Evolutionary conservation across 805 yeast species (phyloP), one percentile per base, ranked within the genome.

Genomic region (Cyberlindnera lachancei): DNA sequence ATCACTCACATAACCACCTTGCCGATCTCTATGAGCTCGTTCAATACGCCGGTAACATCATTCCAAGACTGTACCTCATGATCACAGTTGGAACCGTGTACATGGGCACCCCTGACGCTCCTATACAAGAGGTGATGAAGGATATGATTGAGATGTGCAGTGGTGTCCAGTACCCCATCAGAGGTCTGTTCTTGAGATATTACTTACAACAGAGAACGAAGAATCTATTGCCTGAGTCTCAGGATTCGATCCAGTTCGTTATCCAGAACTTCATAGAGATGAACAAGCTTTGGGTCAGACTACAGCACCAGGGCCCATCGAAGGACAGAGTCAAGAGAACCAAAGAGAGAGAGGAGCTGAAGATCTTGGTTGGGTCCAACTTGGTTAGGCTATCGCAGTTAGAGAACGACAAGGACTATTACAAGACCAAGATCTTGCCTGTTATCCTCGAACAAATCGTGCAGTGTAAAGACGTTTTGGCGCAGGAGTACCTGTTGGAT

Each of bases 61-160:
- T 92, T 12, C 98, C 98, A 2, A 69, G 98, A 36, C 63, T 92
- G 35, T 92, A 92, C 53, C 66, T 92, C 59, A 86, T 92, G 96
- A 81, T 92, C 26, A 90, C 94, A 3, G 90, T 92, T 12, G 98
- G 98, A 7, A 76, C 94, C 1, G 86, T 85, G 3, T 87, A 82
- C 60, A 76, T 90, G 79, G 63, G 81, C 7, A 67, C 78, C 8
- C 70, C 79, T 1, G 85, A 77, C 34, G 79, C 94, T 0, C 95
- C 96, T 0, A 69, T 75, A 22, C 73, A 73, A 48, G 97, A 87
- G 42, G 80, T 92, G 31, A 72, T 90, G 75, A 84, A 82, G 55
- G 98, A 92, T 53, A 81, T 92, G 94, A 79, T 90, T 48, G 98
- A 92, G 56, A 92, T 92, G 98, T 80, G 94, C 43, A 72, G 94